Evolutionary conservation across 148 eudicot species (phyloP).

Genomic region (Linanthus parryae): DNA sequence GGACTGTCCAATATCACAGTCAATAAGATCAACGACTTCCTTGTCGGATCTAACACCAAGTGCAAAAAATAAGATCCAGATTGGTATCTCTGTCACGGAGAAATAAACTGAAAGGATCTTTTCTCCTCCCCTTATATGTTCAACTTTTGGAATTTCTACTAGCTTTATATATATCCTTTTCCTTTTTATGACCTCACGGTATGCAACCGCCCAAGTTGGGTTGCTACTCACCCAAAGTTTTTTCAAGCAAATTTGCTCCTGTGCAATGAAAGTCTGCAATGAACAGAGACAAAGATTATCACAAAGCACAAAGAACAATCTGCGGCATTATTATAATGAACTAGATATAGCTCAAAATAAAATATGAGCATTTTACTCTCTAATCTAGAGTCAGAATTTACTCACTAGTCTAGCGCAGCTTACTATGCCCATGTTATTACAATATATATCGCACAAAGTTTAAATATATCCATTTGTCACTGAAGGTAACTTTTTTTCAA

Average conservation of each 20-base stretch:
- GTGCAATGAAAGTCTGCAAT: slow-evolving; percentile 85
- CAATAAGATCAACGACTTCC: slow-evolving; percentile 73
- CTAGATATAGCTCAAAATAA: neutral
- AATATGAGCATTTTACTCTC: neutral
- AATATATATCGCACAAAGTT: neutral
- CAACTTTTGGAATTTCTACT: slow-evolving; percentile 47
- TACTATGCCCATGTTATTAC: neutral
- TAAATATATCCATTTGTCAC: neutral
- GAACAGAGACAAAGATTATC: slow-evolving; percentile 5
- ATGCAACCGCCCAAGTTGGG: slow-evolving; percentile 65
- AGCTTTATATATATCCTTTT: slow-evolving; percentile 65
- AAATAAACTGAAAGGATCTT: slow-evolving; percentile 54
- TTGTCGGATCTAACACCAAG: slow-evolving; percentile 70
- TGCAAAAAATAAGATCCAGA: slow-evolving; percentile 87
- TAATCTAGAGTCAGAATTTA: neutral
- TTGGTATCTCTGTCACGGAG: slow-evolving; percentile 56
- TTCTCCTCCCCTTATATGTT: slow-evolving; percentile 49
- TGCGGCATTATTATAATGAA: neutral
- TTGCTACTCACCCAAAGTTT: slow-evolving; percentile 64
- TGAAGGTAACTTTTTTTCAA: too few relatives aligned
- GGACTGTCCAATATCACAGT: slow-evolving; percentile 43
- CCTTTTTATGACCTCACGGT: slow-evolving; percentile 51
- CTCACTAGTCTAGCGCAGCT: neutral
- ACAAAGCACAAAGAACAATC: slow-evolving; percentile 4
- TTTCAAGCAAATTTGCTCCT: slow-evolving; percentile 78